Evolutionary conservation across 164 flowering plant genomes (phyloP).

Genomic region (Saururus chinensis): DNA sequence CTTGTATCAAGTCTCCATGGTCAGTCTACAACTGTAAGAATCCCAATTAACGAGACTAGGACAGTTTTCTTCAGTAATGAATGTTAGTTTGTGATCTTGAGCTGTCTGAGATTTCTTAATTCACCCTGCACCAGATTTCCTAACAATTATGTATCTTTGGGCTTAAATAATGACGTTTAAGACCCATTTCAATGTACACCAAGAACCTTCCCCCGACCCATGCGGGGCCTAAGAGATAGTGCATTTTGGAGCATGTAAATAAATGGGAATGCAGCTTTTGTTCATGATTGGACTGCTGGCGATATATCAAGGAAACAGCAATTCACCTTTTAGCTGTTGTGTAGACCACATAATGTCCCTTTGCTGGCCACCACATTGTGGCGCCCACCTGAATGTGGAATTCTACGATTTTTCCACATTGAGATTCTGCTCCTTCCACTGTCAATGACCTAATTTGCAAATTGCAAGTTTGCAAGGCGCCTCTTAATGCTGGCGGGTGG

Average conservation of each 20-base stretch:
- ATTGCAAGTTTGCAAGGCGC: slow-evolving; percentile 13
- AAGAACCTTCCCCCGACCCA: slow-evolving; percentile 9
- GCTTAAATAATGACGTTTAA: slow-evolving; percentile 6
- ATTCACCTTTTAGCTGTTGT: slow-evolving; percentile 14
- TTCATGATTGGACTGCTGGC: slow-evolving; percentile 4
- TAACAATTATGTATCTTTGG: no score
- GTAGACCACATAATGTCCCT: slow-evolving; percentile 21
- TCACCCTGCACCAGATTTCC: no score
- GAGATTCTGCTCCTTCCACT: slow-evolving; percentile 11
- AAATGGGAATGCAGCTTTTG: slow-evolving; percentile 15
- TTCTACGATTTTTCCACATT: background rate
- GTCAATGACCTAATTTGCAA: background rate
- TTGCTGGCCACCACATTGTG: background rate
- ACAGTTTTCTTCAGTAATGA: no score
- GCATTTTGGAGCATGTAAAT: no score
- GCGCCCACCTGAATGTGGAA: background rate
- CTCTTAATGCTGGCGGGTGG: background rate
- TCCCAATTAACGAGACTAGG: no score
- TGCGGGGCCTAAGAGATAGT: no score
- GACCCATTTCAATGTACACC: slow-evolving; percentile 12
- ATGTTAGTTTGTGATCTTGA: no score
- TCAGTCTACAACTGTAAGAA: no score
- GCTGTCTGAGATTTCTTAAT: no score
- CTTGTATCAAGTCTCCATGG: no score
- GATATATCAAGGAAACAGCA: slow-evolving; percentile 13